Conservation (phyloP, 331 rosid genomes). For the Quercus lobata region DNA sequence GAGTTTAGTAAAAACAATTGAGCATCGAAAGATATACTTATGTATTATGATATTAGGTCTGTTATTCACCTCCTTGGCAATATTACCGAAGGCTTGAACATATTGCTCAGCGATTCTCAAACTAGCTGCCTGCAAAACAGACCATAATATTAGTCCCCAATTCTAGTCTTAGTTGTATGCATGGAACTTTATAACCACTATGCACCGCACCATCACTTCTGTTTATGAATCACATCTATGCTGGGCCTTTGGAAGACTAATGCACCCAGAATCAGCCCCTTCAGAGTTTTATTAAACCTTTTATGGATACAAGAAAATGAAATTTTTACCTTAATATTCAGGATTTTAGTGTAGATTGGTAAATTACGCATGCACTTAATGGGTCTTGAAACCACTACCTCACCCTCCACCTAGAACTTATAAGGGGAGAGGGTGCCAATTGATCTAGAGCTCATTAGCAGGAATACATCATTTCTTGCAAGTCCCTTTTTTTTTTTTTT, state of each 20-base stretch:
- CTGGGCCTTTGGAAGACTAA: background rate
- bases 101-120: conserved; percentile 93
- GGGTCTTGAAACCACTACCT: no score
- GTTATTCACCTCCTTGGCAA: conserved; percentile 80
- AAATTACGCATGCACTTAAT: no score
- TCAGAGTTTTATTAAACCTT: background rate
- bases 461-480: background rate
- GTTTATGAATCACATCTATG: background rate
- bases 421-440: no score
- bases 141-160: conserved; percentile 22
- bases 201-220: conserved; percentile 1
- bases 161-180: background rate
- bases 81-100: conserved; percentile 75
- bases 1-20: background rate
- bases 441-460: background rate
- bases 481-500: background rate
- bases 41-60: background rate
- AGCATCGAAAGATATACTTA: background rate
- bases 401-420: no score
- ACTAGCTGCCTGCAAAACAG: conserved; percentile 81
- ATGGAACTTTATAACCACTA: background rate
- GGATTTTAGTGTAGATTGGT: background rate
- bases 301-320: background rate
- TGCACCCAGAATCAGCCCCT: conserved; percentile 14
- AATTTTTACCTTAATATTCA: background rate